A percentile compares a stretch with the other conserved stretches of the same genome.
Conservation (phyloP, 2,329 filamentous ascomycete genomes). For the Ampelomyces quisqualis region DNA sequence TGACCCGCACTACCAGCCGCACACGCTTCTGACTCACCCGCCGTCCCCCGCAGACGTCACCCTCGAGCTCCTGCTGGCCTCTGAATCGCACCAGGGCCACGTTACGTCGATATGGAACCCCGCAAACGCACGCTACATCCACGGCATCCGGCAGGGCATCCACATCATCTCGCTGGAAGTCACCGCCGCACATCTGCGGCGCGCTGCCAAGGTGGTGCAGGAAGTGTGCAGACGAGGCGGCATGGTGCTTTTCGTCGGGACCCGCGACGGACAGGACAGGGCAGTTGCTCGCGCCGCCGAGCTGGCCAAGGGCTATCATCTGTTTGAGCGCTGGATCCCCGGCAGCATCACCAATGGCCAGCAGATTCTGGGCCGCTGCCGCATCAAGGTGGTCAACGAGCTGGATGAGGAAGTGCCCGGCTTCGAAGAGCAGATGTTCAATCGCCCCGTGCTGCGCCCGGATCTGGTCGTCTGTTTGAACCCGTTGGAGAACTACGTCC, state of each 20-base stretch:
- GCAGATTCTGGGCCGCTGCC: conserved; percentile 73
- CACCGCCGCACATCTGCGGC: conserved; percentile 84
- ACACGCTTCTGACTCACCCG: conserved; percentile 68
- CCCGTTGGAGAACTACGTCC: conserved; percentile 84
- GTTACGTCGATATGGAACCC: conserved; percentile 92
- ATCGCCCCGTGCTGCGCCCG: conserved; percentile 70
- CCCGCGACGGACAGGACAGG: conserved; percentile 75
- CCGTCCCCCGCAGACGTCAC: conserved; percentile 78
- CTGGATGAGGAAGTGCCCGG: conserved; percentile 64
- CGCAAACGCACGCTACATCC: conserved; percentile 89
- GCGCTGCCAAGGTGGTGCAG: conserved; percentile 88
- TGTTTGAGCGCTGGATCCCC: conserved; percentile 91
- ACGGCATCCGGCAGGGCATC: conserved; percentile 80
- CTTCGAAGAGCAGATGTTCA: conserved; percentile 65
- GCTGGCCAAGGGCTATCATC: conserved; percentile 75
- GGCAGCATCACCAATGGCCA: conserved; percentile 91
- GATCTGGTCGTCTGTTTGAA: conserved; percentile 93
- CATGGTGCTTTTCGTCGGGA: conserved; percentile 87
- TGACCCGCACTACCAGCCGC: conserved; percentile 62
- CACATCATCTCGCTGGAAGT: conserved; percentile 92
- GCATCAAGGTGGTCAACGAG: conserved; percentile 74
- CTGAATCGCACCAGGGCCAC: conserved; percentile 68
- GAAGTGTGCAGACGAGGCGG: conserved; percentile 82
- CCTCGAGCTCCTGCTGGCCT: conserved; percentile 73
- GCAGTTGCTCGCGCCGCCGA: conserved; percentile 79